phyloP scores from a whole-genome alignment of 805 yeast species.

The Blastobotrys muscicola region DNA sequence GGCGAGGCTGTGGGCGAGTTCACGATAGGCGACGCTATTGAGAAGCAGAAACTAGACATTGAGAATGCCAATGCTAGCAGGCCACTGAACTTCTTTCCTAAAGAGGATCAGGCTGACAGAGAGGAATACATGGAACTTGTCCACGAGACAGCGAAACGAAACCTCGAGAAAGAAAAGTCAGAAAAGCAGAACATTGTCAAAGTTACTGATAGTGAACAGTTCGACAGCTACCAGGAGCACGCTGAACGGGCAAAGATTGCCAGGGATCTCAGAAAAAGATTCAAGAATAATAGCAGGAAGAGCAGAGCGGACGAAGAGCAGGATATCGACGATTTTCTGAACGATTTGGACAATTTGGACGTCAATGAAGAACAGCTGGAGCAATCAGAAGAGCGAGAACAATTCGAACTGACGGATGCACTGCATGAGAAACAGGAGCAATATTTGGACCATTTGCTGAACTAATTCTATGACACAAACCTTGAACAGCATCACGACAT shows the following conservation, averaged over 20 bases:
- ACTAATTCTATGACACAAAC: too few species aligned
- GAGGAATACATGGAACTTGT: conserved; percentile 6
- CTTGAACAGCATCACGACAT: too few species aligned
- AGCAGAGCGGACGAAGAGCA: conserved; percentile 5
- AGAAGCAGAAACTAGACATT: neutral
- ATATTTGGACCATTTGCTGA: neutral
- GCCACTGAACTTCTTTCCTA: conserved; percentile 8
- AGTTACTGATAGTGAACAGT: conserved; percentile 10
- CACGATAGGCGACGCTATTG: conserved; percentile 6
- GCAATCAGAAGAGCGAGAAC: neutral
- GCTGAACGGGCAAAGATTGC: conserved; percentile 13
- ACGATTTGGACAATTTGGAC: conserved; percentile 13
- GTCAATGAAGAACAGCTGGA: neutral
- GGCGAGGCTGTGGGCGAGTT: neutral
- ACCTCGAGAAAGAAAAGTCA: neutral
- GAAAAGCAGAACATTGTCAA: neutral
- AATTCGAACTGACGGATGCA: neutral
- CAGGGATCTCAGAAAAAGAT: conserved; percentile 10
- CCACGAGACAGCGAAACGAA: neutral
- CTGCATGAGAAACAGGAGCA: too few species aligned
- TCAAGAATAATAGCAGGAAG: conserved; percentile 5
- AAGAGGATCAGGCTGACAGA: conserved; percentile 6
- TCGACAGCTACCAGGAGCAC: conserved; percentile 9
- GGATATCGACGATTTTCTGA: conserved; percentile 17
- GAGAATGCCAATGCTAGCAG: neutral